Base-by-base conservation (phyloP, 1,284 basidiomycete species). In the Cystobasidium pallidum region DNA sequence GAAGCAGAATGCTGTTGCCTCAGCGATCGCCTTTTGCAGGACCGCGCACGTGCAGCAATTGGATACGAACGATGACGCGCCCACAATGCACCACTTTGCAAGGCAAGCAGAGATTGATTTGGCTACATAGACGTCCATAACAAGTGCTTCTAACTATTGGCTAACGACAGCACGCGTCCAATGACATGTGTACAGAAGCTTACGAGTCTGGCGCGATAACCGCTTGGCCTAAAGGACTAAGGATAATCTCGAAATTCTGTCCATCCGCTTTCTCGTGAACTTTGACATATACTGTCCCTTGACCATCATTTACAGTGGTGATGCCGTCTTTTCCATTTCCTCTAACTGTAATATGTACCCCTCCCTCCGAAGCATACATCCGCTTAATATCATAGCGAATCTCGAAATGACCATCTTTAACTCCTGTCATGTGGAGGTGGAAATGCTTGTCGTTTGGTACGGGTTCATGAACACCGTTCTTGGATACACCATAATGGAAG, bases 291-390 rank as follows among this genome's bases (percentile, higher is more conserved):
- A 71, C 51, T 6, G 43, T 57, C 6, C 68, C 68, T 32, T 63
- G 59, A 24, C 54, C 68, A 71, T 71, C 68, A 64, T 71, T 58
- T 21, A 63, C 59, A 19, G 36, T 34, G 15, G 47, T 64, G 26
- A 71, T 26, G 19, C 68, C 68, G 41, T 71, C 68, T 47, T 71
- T 71, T 11, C 68, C 68, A 21, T 63, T 32, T 36, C 68, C 68
- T 28, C 55, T 24, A 19, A 71, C 24, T 17, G 55, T 57, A 47
- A 55, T n/a, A 47, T 71, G 68, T 41, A 71, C 61, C 4, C 68
- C 68, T 41, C 68, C 68, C 26, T 71, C 68, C 21, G 28, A 2
- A 21, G 47, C 61, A 26, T 71, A 71, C 68, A 71, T 71, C 32
- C 59, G 30, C 24, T 54, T 63, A 24, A 32, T 26, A 34, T 71